Conservation (phyloP, 202 grass and related monocot species). For the Brachypodium distachyon region DNA sequence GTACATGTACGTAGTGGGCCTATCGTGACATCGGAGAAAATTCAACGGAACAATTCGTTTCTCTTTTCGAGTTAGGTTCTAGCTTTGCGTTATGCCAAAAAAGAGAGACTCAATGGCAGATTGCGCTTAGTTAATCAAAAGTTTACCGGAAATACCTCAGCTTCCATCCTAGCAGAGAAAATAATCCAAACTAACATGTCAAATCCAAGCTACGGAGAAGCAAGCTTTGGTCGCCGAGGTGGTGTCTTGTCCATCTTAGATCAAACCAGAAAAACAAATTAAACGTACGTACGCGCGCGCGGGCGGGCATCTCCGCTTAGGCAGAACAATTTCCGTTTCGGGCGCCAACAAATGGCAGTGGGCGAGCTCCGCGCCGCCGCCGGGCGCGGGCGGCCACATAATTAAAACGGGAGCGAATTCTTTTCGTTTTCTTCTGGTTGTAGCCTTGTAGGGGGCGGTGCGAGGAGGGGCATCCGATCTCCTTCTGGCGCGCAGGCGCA, state of each 20-base stretch:
- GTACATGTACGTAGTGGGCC: not conserved
- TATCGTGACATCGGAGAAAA: not conserved
- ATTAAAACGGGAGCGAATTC: not conserved
- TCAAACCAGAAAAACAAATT: not conserved
- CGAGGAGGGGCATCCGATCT: slow-evolving; percentile 12
- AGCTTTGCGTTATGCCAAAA: no score
- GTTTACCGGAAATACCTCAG: not conserved
- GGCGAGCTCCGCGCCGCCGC: slow-evolving; percentile 6
- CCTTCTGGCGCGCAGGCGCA: not conserved
- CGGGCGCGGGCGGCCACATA: slow-evolving; percentile 28
- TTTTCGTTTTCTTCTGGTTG: no score
- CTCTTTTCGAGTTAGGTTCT: not conserved
- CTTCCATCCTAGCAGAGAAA: not conserved
- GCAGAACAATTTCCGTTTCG: slow-evolving; percentile 31
- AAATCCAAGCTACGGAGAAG: not conserved
- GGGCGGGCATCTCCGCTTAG: not conserved
- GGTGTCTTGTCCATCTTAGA: slow-evolving; percentile 9
- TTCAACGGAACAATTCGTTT: not conserved
- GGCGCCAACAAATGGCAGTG: slow-evolving; percentile 5
- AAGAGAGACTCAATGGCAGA: not conserved
- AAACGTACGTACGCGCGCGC: not conserved
- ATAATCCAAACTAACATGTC: no score
- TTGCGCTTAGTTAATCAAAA: no score
- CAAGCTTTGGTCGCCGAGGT: not conserved
- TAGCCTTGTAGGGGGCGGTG: no score